Conservation (phyloP, 2,329 filamentous ascomycete species). For the Colletotrichum sojae region DNA sequence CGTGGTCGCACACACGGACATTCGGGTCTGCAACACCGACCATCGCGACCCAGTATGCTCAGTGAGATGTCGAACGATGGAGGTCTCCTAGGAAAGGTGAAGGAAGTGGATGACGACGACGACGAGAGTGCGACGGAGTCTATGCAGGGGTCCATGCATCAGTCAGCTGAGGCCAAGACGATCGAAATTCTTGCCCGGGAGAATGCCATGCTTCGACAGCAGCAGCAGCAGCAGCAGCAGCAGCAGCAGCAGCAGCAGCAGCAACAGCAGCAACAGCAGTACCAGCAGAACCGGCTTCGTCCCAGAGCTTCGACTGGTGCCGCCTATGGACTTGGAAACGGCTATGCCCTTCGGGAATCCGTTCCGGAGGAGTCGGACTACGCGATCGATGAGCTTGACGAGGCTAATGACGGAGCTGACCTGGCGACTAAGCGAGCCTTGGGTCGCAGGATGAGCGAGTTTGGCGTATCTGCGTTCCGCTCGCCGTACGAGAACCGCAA, state of each 20-base stretch:
- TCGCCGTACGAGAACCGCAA: conserved; percentile 72
- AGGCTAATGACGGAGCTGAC: conserved; percentile 68
- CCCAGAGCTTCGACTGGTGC: conserved; percentile 71
- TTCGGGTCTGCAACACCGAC: conserved; percentile 82
- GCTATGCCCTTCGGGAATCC: conserved; percentile 71
- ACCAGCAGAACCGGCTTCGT: conserved; percentile 62
- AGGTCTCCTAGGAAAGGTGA: conserved; percentile 75
- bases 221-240: conserved; percentile 51
- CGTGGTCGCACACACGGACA: conserved; percentile 67
- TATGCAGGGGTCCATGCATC: conserved; percentile 67
- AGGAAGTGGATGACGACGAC: conserved; percentile 79
- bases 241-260: conserved; percentile 61
- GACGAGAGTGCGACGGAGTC: conserved; percentile 71
- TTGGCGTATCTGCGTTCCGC: conserved; percentile 61
- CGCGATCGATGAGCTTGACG: conserved; percentile 81
- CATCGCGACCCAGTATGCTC: conserved; percentile 83
- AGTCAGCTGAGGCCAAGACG: conserved; percentile 71
- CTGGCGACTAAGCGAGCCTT: conserved; percentile 61
- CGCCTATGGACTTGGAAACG: conserved; percentile 67
- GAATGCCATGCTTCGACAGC: conserved; percentile 73
- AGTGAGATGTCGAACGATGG: conserved; percentile 79
- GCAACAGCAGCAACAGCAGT: conserved; percentile 59
- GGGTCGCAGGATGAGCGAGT: conserved; percentile 71
- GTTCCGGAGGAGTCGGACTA: conserved; percentile 78
- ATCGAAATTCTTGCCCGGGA: conserved; percentile 75